These are phyloP conservation scores for Plasmodium vivax DNA, from an alignment of 169 alveolate genomes.

Conservation along the genomic window DNA sequence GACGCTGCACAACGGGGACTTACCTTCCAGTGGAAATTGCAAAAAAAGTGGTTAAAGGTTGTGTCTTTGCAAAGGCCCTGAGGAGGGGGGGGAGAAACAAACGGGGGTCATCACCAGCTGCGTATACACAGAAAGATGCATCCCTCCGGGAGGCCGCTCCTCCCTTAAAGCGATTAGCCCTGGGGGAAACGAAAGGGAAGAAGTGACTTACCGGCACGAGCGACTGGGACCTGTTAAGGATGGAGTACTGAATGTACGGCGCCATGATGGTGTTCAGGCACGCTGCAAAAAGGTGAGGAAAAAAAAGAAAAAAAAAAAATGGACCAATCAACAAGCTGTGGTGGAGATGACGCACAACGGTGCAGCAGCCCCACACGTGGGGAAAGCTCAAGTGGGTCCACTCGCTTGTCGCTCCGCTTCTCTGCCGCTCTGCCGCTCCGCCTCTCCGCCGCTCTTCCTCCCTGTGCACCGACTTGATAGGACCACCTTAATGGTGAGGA, in stretches of 20 bases:
- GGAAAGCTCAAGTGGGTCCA: neutral
- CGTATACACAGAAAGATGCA: neutral
- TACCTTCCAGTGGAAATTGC: slow-evolving; percentile 70
- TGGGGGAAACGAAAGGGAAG: neutral
- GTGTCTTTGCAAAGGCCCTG: slow-evolving; percentile 44
- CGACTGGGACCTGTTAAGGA: slow-evolving; percentile 59
- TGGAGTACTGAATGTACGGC: slow-evolving; percentile 54
- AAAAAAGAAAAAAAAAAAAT: slow-evolving; percentile 6
- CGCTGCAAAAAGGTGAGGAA: slow-evolving; percentile 22
- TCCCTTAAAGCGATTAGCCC: neutral
- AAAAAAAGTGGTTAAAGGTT: slow-evolving; percentile 42
- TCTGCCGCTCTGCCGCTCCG: too few relatives aligned
- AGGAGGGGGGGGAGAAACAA: neutral
- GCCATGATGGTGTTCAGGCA: slow-evolving; percentile 67
- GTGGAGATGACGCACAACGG: neutral
- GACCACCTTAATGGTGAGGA: slow-evolving; percentile 66
- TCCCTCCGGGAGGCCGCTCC: neutral
- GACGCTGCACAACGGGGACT: neutral
- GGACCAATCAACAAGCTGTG: neutral
- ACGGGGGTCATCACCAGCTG: neutral
- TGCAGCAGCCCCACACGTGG: neutral
- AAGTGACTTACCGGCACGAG: slow-evolving; percentile 24
- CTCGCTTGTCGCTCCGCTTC: neutral
- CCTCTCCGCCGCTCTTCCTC: too few relatives aligned
- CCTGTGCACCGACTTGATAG: slow-evolving; percentile 32